Conservation (phyloP, 2,329 filamentous ascomycete genomes). For the Zymoseptoria tritici region DNA sequence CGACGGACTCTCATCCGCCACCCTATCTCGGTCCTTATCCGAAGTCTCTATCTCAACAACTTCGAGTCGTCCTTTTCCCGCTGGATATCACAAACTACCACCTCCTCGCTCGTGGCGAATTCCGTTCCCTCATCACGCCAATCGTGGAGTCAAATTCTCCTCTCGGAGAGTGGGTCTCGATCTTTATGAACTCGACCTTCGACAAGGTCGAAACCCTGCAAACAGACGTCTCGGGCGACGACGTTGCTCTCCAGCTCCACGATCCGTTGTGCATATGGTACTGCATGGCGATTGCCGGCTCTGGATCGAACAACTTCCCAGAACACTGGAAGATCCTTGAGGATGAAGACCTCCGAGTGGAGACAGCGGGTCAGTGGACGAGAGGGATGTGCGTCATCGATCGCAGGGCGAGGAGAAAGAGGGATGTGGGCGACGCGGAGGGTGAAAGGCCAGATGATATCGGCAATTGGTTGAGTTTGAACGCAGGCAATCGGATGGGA, state of each 20-base stretch:
- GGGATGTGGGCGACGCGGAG: constrained; percentile 36
- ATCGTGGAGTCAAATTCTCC: constrained; percentile 31
- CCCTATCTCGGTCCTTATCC: constrained; percentile 35
- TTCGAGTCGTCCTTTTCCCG: constrained; percentile 43
- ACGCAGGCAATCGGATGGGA: constrained; percentile 71
- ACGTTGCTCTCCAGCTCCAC: constrained; percentile 38
- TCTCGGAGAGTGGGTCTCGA: constrained; percentile 38
- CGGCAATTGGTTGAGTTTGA: constrained; percentile 64
- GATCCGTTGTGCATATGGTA: constrained; percentile 39
- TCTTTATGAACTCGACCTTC: constrained; percentile 42
- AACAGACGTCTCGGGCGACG: constrained; percentile 28
- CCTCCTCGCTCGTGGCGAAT: constrained; percentile 34
- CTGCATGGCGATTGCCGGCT: constrained; percentile 18
- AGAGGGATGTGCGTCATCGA: constrained; percentile 80
- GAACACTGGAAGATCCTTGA: constrained; percentile 32
- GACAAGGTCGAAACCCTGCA: constrained; percentile 38
- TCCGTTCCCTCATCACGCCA: constrained; percentile 26
- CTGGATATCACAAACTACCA: constrained; percentile 43
- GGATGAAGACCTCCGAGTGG: constrained; percentile 77
- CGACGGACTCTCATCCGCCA: constrained; percentile 16
- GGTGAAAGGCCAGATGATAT: constrained; percentile 62
- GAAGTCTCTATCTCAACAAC: constrained; percentile 31
- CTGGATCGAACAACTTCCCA: neutral
- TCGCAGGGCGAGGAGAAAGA: constrained; percentile 53
- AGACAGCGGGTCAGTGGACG: constrained; percentile 91